These are phyloP conservation scores for Martiniozyma abietophila DNA, from an alignment of 805 yeast species.

Conservation along the genomic window DNA sequence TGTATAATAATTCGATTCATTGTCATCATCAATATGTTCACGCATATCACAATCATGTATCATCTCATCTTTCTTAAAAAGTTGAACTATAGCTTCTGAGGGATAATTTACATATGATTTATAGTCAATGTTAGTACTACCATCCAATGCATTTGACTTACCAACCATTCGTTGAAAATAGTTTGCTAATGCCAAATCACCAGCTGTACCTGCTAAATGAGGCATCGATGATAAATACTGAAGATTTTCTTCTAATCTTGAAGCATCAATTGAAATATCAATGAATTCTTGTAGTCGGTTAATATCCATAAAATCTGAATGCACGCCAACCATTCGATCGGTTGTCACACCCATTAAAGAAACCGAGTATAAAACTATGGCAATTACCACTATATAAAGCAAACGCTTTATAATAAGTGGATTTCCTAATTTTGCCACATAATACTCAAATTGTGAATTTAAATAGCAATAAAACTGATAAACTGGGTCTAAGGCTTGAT, in stretches of 20 bases:
- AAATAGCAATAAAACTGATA: conserved; percentile 37
- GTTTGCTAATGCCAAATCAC: conserved; percentile 64
- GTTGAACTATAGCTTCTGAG: conserved; percentile 19
- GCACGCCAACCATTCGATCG: conserved; percentile 27
- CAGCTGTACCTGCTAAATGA: conserved; percentile 82
- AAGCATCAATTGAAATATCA: conserved; percentile 41
- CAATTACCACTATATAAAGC: conserved; percentile 57
- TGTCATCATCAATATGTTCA: conserved; percentile 13
- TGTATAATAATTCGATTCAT: conserved; percentile 10
- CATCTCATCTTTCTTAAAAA: conserved; percentile 17
- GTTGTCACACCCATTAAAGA: conserved; percentile 51
- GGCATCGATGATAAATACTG: conserved; percentile 75
- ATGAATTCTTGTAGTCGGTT: conserved; percentile 41
- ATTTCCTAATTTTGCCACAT: conserved; percentile 64
- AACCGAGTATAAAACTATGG: conserved; percentile 47
- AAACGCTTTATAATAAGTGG: conserved; percentile 77
- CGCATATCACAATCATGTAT: conserved; percentile 16
- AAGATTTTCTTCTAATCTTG: conserved; percentile 52
- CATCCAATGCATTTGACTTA: conserved; percentile 44
- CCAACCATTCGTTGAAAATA: conserved; percentile 55
- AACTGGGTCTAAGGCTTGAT: conserved; percentile 41
- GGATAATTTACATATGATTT: conserved; percentile 64
- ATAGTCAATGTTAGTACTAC: conserved; percentile 41
- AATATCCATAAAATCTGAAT: conserved; percentile 59
- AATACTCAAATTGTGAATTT: conserved; percentile 41